Conservation (phyloP, 345 rosid genomes). For the Adansonia digitata region DNA sequence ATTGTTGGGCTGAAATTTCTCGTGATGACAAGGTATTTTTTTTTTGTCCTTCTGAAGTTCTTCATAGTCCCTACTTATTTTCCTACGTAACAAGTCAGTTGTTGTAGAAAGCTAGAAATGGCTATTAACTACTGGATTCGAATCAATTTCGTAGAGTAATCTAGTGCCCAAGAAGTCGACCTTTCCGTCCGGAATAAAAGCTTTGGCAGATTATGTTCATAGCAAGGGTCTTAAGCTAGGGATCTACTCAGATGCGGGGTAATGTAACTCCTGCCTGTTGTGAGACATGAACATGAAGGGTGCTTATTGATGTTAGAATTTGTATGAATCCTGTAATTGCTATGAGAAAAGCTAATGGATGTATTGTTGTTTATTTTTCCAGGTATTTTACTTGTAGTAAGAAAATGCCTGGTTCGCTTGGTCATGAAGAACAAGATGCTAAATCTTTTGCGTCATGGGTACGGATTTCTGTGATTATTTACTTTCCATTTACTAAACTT, state of each 20-base stretch:
- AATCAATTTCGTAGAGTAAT: slow-evolving; percentile 49
- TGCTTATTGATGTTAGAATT: background rate
- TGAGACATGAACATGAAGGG: background rate
- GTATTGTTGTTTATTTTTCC: slow-evolving; percentile 10
- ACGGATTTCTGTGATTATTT: slow-evolving; percentile 7
- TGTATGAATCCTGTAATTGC: background rate
- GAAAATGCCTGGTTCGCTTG: slow-evolving; percentile 91
- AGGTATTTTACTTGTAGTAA: slow-evolving; percentile 83
- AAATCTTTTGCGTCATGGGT: slow-evolving; percentile 91
- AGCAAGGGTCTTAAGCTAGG: slow-evolving; percentile 86
- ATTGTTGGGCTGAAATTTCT: slow-evolving; percentile 90
- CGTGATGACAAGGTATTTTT: slow-evolving; percentile 60
- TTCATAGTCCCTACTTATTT: background rate
- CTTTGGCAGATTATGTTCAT: slow-evolving; percentile 79
- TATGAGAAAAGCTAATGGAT: background rate
- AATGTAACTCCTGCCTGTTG: background rate
- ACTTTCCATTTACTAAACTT: background rate
- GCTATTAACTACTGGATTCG: background rate
- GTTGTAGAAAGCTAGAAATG: background rate
- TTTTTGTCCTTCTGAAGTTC: background rate
- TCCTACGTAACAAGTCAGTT: background rate
- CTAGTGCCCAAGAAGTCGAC: slow-evolving; percentile 56
- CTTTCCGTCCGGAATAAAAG: slow-evolving; percentile 82
- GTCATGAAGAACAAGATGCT: slow-evolving; percentile 87
- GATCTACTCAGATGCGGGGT: slow-evolving; percentile 91